Percentiles rank a stretch among this genome's conserved stretches.
Evolutionary conservation across 305 asterid genomes (phyloP).

Genomic region (Fraxinus ornus): DNA sequence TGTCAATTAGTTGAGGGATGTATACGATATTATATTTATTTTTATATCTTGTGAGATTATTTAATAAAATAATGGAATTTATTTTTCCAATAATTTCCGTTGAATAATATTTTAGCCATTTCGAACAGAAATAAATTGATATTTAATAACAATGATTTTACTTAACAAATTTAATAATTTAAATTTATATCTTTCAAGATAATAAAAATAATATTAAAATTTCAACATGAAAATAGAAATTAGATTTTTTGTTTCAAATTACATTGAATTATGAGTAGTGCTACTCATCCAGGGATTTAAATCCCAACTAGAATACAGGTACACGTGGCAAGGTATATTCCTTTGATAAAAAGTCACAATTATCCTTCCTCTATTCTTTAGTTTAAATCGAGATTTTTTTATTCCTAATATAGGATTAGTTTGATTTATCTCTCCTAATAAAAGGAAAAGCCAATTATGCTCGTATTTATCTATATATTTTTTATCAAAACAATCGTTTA

Average conservation of each 20-base stretch:
- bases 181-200: neutral
- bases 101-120: neutral
- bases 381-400: no score
- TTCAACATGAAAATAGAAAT: neutral
- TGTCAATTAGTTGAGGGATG: neutral
- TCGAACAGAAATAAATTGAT: neutral
- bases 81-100: neutral
- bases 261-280: neutral
- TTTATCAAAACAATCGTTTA: no score
- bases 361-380: no score
- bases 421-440: no score
- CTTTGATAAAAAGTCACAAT: no score
- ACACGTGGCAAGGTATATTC: no score
- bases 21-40: neutral
- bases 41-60: neutral
- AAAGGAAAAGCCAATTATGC: no score
- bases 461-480: no score
- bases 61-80: neutral
- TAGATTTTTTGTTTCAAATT: neutral
- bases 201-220: neutral
- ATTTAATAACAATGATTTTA: neutral
- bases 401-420: no score
- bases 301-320: no score
- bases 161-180: neutral
- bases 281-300: no score